phyloP scores from a whole-genome alignment of 1,284 basidiomycete species.

The Wallemia mellicola region DNA sequence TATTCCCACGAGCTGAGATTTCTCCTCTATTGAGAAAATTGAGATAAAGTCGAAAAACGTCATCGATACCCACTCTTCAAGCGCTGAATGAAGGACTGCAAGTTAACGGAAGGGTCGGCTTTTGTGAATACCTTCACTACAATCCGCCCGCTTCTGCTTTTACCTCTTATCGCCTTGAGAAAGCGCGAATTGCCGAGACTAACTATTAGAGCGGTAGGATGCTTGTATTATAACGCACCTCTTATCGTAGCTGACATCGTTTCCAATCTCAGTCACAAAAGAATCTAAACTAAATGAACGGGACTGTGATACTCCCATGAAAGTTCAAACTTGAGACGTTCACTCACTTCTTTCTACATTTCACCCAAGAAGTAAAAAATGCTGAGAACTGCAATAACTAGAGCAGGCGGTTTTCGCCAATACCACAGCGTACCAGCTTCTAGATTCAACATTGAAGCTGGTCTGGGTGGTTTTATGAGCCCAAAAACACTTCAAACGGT shows the following conservation, averaged over 20 bases:
- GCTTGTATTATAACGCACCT: slow-evolving; percentile 24
- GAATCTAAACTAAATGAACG: slow-evolving; percentile 31
- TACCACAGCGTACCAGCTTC: neutral
- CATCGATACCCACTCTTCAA: slow-evolving; percentile 27
- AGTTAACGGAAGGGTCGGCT: slow-evolving; percentile 35
- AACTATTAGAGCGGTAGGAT: neutral
- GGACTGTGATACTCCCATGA: neutral
- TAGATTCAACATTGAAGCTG: slow-evolving; percentile 24
- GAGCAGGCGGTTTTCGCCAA: neutral
- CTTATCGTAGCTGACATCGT: slow-evolving; percentile 64
- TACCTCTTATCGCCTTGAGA: slow-evolving; percentile 61
- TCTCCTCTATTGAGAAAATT: slow-evolving; percentile 21
- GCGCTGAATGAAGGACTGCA: slow-evolving; percentile 33
- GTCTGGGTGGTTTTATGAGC: slow-evolving; percentile 41
- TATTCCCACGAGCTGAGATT: slow-evolving; percentile 54
- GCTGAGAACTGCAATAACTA: neutral
- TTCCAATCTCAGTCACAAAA: slow-evolving; percentile 56
- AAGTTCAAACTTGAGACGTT: neutral
- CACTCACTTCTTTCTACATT: too few relatives aligned
- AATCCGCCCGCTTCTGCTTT: slow-evolving; percentile 36
- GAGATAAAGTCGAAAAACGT: neutral
- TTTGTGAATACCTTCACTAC: slow-evolving; percentile 60
- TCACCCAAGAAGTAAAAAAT: neutral
- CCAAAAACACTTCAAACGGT: slow-evolving; percentile 32
- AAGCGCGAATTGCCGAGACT: slow-evolving; percentile 77